Base-by-base conservation (phyloP, 1,284 basidiomycete species). In the Pseudozyma sp. region DNA sequence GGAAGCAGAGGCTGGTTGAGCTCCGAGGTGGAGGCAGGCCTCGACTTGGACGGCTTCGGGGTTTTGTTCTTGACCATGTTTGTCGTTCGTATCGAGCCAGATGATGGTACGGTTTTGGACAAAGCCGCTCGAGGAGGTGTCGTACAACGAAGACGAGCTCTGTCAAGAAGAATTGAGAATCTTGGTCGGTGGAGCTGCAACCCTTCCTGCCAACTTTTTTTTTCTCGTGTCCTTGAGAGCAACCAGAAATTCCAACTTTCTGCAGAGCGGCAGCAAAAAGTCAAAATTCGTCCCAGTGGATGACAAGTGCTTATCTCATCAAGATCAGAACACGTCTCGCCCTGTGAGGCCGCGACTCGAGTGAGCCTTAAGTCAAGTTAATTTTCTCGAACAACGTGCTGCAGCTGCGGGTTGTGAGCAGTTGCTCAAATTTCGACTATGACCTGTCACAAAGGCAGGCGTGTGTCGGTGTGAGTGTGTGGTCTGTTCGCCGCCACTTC, bases 1-100 rank as follows among this genome's bases (percentile, higher is more conserved):
- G 89, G 87, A 48, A 89, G 87, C 18, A 78, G 39, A 44, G 87
- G 89, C 74, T 91, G 89, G 8, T 90, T 89, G 69, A 91, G 88
- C 52, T 88, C 85, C 35, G 90, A 88, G 35, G 89, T 90, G 38
- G 77, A 77, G 36, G 51, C 67, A 18, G 77, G 75, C 25, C 77
- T 61, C 51, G 79, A 79, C 59, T 72, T 81, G 67, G 75, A 64
- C 35, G 79, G 64, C 70, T 79, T 79, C 16, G 75, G 64, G 36
- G 73, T 52, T 71, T 81, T 81, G 68, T 64, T 74, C 44, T 77
- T 80, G 48, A 62, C 76, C 78, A 80, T 79, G 19, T 11, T 70
- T 60, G 51, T 43, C 19, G 18, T 25, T 18, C 43, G 25, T 3
- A 3, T 31, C 25, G 6, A 31, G 25, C 25, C 3, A 31, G 25